Percentiles rank a stretch among this genome's conserved stretches.
Conservation (phyloP, 2,329 filamentous ascomycete species). For the Neoascochyta sp. region DNA sequence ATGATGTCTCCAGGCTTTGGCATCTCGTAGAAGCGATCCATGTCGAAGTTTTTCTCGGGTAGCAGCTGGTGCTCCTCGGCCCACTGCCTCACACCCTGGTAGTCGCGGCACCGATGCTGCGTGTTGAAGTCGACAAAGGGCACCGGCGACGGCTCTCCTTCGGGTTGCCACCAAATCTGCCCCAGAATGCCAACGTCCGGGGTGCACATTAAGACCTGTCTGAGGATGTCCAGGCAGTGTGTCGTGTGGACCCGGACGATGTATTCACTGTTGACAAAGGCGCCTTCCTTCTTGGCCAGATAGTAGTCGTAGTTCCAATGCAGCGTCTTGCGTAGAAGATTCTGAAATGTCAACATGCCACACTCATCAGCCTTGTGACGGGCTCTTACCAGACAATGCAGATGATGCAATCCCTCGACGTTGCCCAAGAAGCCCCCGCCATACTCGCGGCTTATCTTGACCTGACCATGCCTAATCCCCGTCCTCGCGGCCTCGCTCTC, state of each 20-base stretch:
- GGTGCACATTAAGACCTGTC: conserved; percentile 62
- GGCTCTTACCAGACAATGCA: conserved; percentile 54
- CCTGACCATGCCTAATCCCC: conserved; percentile 53
- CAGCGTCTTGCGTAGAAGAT: conserved; percentile 56
- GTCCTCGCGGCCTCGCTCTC: conserved; percentile 48
- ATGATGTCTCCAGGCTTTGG: conserved; percentile 35
- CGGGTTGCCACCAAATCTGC: conserved; percentile 56
- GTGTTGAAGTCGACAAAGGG: conserved; percentile 63
- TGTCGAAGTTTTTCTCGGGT: conserved; percentile 35
- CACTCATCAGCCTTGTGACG: background rate
- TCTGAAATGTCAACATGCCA: conserved; percentile 37
- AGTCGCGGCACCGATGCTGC: conserved; percentile 57
- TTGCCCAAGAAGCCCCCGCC: conserved; percentile 59
- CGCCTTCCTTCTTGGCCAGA: conserved; percentile 46
- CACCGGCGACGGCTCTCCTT: conserved; percentile 41
- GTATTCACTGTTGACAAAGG: conserved; percentile 55
- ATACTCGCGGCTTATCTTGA: conserved; percentile 53
- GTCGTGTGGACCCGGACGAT: conserved; percentile 55
- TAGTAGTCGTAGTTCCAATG: conserved; percentile 62
- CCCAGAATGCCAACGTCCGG: conserved; percentile 59
- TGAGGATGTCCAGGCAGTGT: conserved; percentile 60
- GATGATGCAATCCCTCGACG: conserved; percentile 54
- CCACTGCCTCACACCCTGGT: conserved; percentile 53
- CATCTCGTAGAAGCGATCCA: conserved; percentile 43
- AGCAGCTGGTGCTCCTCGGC: conserved; percentile 53